Conservation (phyloP, 192 early-diverging fungal genomes). For the Umbelopsis vinacea region DNA sequence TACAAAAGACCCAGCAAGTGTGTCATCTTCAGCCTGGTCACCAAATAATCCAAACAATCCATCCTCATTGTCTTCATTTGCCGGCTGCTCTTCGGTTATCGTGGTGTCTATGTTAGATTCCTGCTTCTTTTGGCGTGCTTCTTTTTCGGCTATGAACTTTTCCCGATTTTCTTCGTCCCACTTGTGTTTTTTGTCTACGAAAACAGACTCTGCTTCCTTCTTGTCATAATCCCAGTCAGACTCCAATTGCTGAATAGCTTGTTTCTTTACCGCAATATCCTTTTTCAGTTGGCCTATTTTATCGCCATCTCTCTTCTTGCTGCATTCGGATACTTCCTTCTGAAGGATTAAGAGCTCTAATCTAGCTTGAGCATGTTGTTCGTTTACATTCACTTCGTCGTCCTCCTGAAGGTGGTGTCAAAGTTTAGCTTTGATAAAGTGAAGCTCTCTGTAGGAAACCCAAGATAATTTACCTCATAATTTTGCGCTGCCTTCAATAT, state of each 20-base stretch:
- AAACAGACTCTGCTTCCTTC: constrained; percentile 34
- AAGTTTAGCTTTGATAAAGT: not conserved
- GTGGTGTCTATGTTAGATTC: not conserved
- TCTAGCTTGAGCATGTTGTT: constrained; percentile 24
- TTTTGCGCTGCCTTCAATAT: constrained; percentile 31
- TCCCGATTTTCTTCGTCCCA: constrained; percentile 35
- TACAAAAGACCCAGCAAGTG: not conserved
- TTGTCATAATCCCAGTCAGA: constrained; percentile 47
- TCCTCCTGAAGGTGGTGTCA: not conserved
- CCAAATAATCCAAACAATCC: constrained; percentile 30
- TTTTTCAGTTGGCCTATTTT: constrained; percentile 36
- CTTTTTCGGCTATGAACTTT: constrained; percentile 22
- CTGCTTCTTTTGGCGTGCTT: constrained; percentile 11
- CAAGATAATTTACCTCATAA: constrained; percentile 24
- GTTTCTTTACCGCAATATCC: constrained; percentile 25
- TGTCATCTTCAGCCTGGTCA: not conserved
- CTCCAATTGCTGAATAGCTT: constrained; percentile 40
- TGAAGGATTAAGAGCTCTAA: constrained; percentile 26
- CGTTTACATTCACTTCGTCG: constrained; percentile 20
- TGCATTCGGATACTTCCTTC: constrained; percentile 1
- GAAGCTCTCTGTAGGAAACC: not conserved
- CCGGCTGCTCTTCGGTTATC: not conserved
- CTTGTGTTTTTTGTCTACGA: constrained; percentile 29
- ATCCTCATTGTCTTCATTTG: constrained; percentile 41
- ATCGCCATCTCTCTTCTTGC: constrained; percentile 21